phyloP scores from a whole-genome alignment of 768 basidiomycete species.

The Suillus tomentosus region DNA sequence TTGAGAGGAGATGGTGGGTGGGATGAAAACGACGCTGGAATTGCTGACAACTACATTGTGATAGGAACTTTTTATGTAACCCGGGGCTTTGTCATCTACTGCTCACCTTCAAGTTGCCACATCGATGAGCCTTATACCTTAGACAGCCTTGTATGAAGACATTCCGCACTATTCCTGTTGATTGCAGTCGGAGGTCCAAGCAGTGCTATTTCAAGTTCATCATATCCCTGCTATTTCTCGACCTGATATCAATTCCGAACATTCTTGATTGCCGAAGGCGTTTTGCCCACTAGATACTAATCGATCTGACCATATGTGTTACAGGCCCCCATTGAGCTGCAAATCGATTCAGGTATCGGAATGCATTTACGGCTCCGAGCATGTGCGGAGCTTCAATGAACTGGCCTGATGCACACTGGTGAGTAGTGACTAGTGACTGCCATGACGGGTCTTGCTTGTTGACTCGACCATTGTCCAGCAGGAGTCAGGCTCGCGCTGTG shows the following conservation, averaged over 20 bases:
- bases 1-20: slow-evolving; percentile 33
- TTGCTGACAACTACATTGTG: slow-evolving; percentile 35
- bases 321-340: not conserved
- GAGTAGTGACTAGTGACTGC: too few relatives aligned
- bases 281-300: not conserved
- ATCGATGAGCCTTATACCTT: not conserved
- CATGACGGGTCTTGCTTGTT: not conserved
- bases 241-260: not conserved
- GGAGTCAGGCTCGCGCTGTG: not conserved
- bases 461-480: too few relatives aligned
- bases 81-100: slow-evolving; percentile 36
- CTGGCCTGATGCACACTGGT: not conserved
- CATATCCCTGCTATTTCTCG: not conserved
- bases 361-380: not conserved
- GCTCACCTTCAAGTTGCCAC: slow-evolving; percentile 7
- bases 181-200: not conserved
- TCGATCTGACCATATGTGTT: not conserved
- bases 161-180: not conserved
- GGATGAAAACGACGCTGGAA: slow-evolving; percentile 30
- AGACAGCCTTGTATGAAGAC: not conserved
- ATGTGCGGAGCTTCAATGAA: not conserved
- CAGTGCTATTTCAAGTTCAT: not conserved
- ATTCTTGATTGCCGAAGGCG: not conserved
- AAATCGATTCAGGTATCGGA: not conserved
- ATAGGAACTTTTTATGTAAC: slow-evolving; percentile 37